Evolutionary conservation across 1,284 basidiomycete genomes (phyloP), one percentile per base, ranked within the genome.

Genomic region (Fomitopsis schrenkii): DNA sequence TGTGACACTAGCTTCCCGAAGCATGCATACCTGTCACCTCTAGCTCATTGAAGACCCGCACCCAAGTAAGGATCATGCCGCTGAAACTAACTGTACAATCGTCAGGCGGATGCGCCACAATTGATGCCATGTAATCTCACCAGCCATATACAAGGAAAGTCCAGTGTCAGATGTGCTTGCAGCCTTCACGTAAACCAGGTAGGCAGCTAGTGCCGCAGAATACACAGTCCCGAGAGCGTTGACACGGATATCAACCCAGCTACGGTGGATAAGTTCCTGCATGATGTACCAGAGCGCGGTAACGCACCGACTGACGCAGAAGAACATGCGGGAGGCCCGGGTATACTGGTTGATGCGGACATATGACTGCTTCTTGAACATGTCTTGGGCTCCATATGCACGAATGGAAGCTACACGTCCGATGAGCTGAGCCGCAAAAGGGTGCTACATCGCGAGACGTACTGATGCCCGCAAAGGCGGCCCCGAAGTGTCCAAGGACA

Each of bases 401-500:
- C 87, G 80, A 57, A 90, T 82, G 5, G 86, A 88, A 5, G 80
- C 86, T 86, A 60, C 4, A 46, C 45, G 2, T 14, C 17, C 2
- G n/a, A 9, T n/a, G 22, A 19, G 10, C 38, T 35, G 5, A n/a
- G 35, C 56, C 5, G 9, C 9, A 33, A 2, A 40, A 26, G n/a
- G n/a, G n/a, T n/a, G n/a, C n/a, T n/a, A n/a, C n/a, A 1, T 22
- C 9, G 12, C 2, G 44, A 15, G 5, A 61, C 81, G 62, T 65
- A 87, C 84, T 76, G 46, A 93, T 76, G 30, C 90, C 90, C 22
- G 81, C 73, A 50, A 91, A 82, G 0, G 87, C 83, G 33, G 87
- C 85, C 14, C 87, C 85, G 67, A 93, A 88, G 68, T 89, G 86
- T 50, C 84, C 85, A 60, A 90, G 79, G 6, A 92, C 82, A 0